These are phyloP conservation scores for Papiliotrema laurentii DNA, from an alignment of 1,284 basidiomycete species.

Conservation along the genomic window DNA sequence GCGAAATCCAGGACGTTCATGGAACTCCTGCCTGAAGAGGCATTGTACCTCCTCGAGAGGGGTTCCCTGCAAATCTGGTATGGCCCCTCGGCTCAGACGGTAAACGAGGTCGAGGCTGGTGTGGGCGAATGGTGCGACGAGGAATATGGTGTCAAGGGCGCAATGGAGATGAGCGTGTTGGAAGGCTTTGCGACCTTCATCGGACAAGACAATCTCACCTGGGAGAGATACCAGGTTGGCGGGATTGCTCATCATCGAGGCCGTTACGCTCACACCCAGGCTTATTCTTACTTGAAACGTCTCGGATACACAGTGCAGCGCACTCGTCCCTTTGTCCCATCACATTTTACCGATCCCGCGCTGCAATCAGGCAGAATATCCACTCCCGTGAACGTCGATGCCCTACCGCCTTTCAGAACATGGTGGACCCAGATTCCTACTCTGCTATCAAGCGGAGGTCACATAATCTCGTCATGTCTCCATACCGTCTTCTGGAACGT, in stretches of 20 bases:
- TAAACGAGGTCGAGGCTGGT: slow-evolving; percentile 7
- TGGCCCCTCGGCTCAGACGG: slow-evolving; percentile 22
- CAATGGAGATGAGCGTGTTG: slow-evolving; percentile 90
- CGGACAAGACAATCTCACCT: slow-evolving; percentile 66
- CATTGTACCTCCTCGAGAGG: slow-evolving; percentile 84
- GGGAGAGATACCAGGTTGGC: slow-evolving; percentile 89
- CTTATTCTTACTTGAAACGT: slow-evolving; percentile 85
- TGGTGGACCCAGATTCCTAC: slow-evolving; percentile 28
- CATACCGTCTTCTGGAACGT: background rate
- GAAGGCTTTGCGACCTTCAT: slow-evolving; percentile 83
- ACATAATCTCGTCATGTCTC: no score
- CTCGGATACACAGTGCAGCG: slow-evolving; percentile 85
- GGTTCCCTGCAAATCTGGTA: slow-evolving; percentile 82
- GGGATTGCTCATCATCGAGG: slow-evolving; percentile 17
- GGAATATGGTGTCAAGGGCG: slow-evolving; percentile 68
- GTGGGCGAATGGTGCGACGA: slow-evolving; percentile 40
- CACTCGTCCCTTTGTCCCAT: slow-evolving; percentile 37
- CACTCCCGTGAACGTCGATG: slow-evolving; percentile 1
- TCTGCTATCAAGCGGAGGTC: no score
- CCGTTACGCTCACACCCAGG: slow-evolving; percentile 52
- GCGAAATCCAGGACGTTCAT: slow-evolving; percentile 54
- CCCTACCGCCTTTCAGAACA: slow-evolving; percentile 19
- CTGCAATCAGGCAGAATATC: no score
- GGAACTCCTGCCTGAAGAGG: slow-evolving; percentile 91
- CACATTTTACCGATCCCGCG: slow-evolving; percentile 18